These are phyloP conservation scores for Paramecium octaurelia DNA, from an alignment of 73 alveolate species.

Conservation along the genomic window DNA sequence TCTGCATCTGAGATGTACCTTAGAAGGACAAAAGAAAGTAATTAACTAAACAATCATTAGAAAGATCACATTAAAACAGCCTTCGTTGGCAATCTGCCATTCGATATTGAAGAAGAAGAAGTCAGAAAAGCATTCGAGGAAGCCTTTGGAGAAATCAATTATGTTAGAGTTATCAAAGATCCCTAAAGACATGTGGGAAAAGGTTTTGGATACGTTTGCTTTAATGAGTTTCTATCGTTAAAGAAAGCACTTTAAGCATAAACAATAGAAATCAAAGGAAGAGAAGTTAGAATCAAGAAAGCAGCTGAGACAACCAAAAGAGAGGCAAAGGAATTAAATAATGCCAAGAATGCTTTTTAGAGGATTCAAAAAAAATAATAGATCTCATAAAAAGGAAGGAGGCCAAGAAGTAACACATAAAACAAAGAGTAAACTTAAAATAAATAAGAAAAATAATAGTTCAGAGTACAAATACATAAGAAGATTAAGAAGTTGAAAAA, in stretches of 20 bases:
- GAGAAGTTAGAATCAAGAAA: conserved; percentile 78
- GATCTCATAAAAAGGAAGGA: not conserved
- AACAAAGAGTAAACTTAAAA: not conserved
- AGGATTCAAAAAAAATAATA: conserved; percentile 3
- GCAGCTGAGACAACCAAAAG: conserved; percentile 66
- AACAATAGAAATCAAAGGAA: conserved; percentile 56
- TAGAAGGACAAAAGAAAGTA: conserved; percentile 59
- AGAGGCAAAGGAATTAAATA: not conserved
- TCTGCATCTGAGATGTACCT: conserved; percentile 81
- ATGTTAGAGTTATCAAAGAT: conserved; percentile 81
- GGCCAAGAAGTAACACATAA: not conserved
- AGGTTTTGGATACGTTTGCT: conserved; percentile 81
- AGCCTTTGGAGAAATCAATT: conserved; percentile 69
- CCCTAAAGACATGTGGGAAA: conserved; percentile 75
- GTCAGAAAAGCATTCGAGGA: conserved; percentile 72
- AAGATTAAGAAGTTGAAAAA: not conserved
- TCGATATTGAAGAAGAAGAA: conserved; percentile 79
- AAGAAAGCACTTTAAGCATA: conserved; percentile 65
- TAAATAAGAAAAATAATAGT: not conserved
- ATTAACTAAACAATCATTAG: not conserved
- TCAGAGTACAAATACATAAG: not conserved
- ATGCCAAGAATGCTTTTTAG: conserved; percentile 43
- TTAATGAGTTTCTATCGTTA: conserved; percentile 61
- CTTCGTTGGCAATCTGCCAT: conserved; percentile 82
- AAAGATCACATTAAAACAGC: conserved; percentile 70